Base-by-base conservation (phyloP, 2,329 filamentous ascomycete species). In the Pestalotiopsis sp. region DNA sequence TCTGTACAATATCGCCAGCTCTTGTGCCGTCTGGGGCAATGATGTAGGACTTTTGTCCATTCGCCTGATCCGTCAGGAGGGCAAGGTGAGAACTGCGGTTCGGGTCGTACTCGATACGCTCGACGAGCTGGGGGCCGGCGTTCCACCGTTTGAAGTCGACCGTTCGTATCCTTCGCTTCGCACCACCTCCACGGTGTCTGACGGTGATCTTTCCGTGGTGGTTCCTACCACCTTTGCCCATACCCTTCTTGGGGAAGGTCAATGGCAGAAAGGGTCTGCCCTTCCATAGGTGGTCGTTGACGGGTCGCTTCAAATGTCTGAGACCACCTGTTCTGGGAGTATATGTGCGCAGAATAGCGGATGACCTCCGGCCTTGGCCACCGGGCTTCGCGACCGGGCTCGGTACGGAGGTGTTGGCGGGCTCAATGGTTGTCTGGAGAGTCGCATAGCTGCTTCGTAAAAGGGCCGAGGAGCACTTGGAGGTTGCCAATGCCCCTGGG, bases 251-350 rank as follows among this genome's bases (percentile, higher is more conserved):
- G 48, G 94, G 89, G 75, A 94, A 93, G 11, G 97, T 99, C 79
- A 99, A 86, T 64, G 91, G 89, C 40, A 93, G 85, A 72, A 92
- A 90, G 0, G 96, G 93, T 67, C 94, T 87, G 68, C 96, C 96
- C 81, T 97, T 98, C 94, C 94, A 98, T 59, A 99, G 84, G 80
- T 99, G 96, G 76, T 98, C 94, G 81, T 98, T 98, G 81, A 98
- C 91, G 14, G 96, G 94, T 57, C 96, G 89, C 79, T 91, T 92
- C 72, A 99, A 84, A 87, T 99, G 96, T 75, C 96, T 91, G 68
- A 97, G 81, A 86, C 96, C 96, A 13, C 95, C 95, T 0, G 96
- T 98, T 74, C 94, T 90, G 44, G 96, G 96, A 79, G 93, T 98
- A 81, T 98, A 99, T 66, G 92, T 96, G 74, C 93, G 90, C 79